These are phyloP conservation scores for Endocalyx cinctus DNA, from an alignment of 2,329 filamentous ascomycete species.

Conservation along the genomic window DNA sequence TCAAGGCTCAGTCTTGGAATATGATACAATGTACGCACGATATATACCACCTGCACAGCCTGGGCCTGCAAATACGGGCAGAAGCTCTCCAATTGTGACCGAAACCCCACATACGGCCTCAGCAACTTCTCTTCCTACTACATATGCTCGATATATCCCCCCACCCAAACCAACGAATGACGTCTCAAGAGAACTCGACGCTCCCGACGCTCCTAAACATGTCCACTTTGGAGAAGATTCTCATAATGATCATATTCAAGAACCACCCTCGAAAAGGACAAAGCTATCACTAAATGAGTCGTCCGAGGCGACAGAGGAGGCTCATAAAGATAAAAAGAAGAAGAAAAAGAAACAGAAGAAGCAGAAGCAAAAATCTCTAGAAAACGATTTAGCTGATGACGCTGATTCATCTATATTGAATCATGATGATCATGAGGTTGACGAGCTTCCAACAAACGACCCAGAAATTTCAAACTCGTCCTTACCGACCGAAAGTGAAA, in stretches of 20 bases:
- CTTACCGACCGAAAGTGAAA: too few species aligned
- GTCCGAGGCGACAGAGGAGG: conserved; percentile 16
- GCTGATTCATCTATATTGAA: too few species aligned
- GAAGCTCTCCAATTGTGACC: conserved; percentile 3
- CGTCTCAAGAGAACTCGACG: conserved; percentile 4
- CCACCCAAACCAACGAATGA: conserved; percentile 24
- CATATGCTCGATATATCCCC: conserved; percentile 33
- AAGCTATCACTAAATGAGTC: conserved; percentile 26
- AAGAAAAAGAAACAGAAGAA: conserved; percentile 33
- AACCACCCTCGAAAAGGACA: conserved; percentile 33
- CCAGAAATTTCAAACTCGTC: too few species aligned
- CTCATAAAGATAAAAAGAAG: conserved; percentile 26
- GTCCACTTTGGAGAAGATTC: conserved; percentile 15
- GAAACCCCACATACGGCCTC: conserved; percentile 6
- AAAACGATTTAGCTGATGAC: conserved; percentile 10
- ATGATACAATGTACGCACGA: conserved; percentile 35
- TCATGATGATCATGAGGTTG: too few species aligned
- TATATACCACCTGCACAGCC: conserved; percentile 31
- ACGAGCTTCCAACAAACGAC: too few species aligned
- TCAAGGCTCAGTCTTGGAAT: too few species aligned
- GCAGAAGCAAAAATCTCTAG: conserved; percentile 30
- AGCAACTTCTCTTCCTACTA: conserved; percentile 14
- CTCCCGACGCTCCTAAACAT: conserved; percentile 16
- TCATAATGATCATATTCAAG: conserved; percentile 9
- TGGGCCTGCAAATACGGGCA: conserved; percentile 2